Percentiles rank a stretch among this genome's conserved stretches.
These are phyloP conservation scores for Dothideomycetes sp. DNA, from an alignment of 2,329 filamentous ascomycete species.

Conservation along the genomic window DNA sequence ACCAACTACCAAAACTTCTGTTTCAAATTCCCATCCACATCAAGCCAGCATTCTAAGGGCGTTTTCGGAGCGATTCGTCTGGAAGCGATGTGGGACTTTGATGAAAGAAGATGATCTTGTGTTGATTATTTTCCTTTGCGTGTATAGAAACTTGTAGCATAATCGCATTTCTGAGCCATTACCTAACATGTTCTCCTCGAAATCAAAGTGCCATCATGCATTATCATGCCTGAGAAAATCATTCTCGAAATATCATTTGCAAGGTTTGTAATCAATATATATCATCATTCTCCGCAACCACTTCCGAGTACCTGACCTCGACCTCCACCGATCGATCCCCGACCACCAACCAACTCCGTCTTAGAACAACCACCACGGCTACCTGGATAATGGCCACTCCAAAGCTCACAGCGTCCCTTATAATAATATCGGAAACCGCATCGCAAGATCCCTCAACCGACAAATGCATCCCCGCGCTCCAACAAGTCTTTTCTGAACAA, in stretches of 20 bases:
- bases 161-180: too few species aligned
- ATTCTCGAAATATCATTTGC: too few species aligned
- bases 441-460: slow-evolving; percentile 71
- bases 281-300: too few species aligned
- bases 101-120: slow-evolving; percentile 10
- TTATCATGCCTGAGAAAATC: too few species aligned
- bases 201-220: too few species aligned
- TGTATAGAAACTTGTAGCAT: slow-evolving; percentile 12
- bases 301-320: too few species aligned
- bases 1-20: neutral
- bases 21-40: neutral
- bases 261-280: too few species aligned
- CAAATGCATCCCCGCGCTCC: slow-evolving; percentile 57
- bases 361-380: neutral
- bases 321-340: neutral
- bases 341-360: neutral
- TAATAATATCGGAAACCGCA: slow-evolving; percentile 88
- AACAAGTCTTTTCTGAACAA: slow-evolving; percentile 49
- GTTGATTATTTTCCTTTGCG: neutral
- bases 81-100: slow-evolving; percentile 3
- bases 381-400: neutral
- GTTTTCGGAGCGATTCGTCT: slow-evolving; percentile 6
- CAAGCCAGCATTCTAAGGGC: slow-evolving; percentile 8
- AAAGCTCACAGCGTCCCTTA: slow-evolving; percentile 62
- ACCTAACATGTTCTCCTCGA: too few species aligned